A percentile compares a stretch with the other conserved stretches of the same genome.
These are phyloP conservation scores for Crithidia acanthocephali DNA, from an alignment of 208 protist genomes.

Conservation along the genomic window DNA sequence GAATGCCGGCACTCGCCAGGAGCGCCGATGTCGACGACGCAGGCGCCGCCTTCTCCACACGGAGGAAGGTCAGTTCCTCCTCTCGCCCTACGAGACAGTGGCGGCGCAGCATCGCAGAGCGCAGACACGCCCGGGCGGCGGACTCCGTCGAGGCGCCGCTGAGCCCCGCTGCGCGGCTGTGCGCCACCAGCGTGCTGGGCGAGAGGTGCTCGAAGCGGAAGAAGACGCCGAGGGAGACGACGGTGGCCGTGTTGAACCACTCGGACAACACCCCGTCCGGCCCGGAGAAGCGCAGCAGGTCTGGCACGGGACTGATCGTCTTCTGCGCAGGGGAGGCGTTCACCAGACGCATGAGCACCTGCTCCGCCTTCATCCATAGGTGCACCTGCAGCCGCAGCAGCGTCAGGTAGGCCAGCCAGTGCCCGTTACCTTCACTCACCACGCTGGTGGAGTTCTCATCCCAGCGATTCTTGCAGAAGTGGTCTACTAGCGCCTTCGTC, in stretches of 20 bases:
- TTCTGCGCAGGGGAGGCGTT: conserved; percentile 15
- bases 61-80: conserved; percentile 56
- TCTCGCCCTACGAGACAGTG: conserved; percentile 48
- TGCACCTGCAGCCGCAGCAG: conserved; percentile 69
- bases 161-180: conserved; percentile 15
- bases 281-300: conserved; percentile 51
- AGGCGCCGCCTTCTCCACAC: conserved; percentile 7
- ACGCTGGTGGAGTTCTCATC: conserved; percentile 24
- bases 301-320: conserved; percentile 21
- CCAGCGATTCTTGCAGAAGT: conserved; percentile 52
- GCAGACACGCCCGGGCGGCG: conserved; percentile 39
- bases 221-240: conserved; percentile 67
- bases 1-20: not conserved
- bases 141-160: conserved; percentile 34
- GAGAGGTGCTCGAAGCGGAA: conserved; percentile 46
- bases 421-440: conserved; percentile 30
- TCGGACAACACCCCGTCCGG: conserved; percentile 49
- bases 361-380: conserved; percentile 68
- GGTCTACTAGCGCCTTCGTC: conserved; percentile 68
- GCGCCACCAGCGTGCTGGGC: conserved; percentile 13
- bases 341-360: conserved; percentile 53
- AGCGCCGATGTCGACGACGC: not conserved
- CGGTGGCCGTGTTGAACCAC: conserved; percentile 66
- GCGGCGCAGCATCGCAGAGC: conserved; percentile 40
- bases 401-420: conserved; percentile 61